Conservation (phyloP, 2,329 filamentous ascomycete species). For the Drechslerella dactyloides region DNA sequence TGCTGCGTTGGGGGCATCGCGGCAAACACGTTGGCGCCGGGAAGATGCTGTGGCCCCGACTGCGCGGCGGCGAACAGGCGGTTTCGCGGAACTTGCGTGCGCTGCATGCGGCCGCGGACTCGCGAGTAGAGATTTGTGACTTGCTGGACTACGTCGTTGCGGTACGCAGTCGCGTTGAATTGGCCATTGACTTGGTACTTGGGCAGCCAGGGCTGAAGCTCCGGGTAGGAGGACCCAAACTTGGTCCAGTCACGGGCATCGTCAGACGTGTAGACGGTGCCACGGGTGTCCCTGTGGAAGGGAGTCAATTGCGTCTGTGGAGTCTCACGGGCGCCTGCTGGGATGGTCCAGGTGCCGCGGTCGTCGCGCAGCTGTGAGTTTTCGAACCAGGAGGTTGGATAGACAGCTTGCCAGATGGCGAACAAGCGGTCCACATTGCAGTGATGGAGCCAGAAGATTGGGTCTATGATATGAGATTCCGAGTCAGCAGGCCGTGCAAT, state of each 20-base stretch:
- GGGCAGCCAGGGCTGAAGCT: conserved; percentile 44
- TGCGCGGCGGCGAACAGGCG: conserved; percentile 34
- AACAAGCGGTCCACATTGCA: conserved; percentile 69
- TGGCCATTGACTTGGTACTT: conserved; percentile 31
- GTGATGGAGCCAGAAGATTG: conserved; percentile 60
- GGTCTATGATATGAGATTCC: conserved; percentile 54
- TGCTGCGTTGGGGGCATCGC: conserved; percentile 28
- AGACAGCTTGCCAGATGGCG: conserved; percentile 61
- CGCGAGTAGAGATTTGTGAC: conserved; percentile 39
- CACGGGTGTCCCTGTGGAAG: conserved; percentile 29
- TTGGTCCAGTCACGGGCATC: conserved; percentile 39
- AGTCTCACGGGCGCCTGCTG: conserved; percentile 33
- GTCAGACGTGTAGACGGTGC: conserved; percentile 30
- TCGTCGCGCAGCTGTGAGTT: conserved; percentile 30
- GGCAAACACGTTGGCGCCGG: conserved; percentile 15
- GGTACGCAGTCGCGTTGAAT: conserved; percentile 29
- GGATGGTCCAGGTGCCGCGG: conserved; percentile 40
- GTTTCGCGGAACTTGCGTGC: conserved; percentile 33
- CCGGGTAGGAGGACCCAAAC: conserved; percentile 44
- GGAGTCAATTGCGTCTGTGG: conserved; percentile 31
- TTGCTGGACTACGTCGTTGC: conserved; percentile 36
- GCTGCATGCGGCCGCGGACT: conserved; percentile 31
- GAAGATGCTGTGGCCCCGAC: neutral
- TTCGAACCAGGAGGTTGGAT: conserved; percentile 40
- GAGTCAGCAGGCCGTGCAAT: conserved; percentile 10